Base-by-base conservation (phyloP, 2,329 filamentous ascomycete species). In the Fonsecaea pedrosoi region DNA sequence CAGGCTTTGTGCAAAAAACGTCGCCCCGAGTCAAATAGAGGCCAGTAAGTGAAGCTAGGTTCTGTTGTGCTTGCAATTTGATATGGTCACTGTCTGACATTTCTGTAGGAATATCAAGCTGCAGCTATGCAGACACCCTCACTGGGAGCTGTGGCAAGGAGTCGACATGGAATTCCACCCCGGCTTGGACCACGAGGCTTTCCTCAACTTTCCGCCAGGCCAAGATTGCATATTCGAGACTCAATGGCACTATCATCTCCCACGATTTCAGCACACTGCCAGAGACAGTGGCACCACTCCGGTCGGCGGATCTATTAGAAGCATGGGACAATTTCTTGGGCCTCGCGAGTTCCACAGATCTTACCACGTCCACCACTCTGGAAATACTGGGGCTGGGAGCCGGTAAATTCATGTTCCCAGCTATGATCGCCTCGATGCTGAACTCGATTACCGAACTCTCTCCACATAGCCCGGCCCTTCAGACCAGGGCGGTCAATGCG, bases 321-420 rank as follows among this genome's bases (percentile, higher is more conserved):
- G 42, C 42, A 21, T 48, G 42, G 42, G 42, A 48, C 42, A 48
- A 48, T 8, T 48, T 48, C 42, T 18, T 48, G 5, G 42, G 42
- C 10, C 42, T 48, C 10, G 42, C n/a, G 21, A 48, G 21, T 6
- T 6, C 15, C 42, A 48, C 42, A 21, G 42, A 48, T 18, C 42
- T 48, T 2, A 48, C 42, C 7, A 48, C 42, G 21, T 48, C 42
- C 5, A 48, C n/a, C n/a, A 48, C n/a, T 21, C 42, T 48, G 42
- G 42, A 48, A 48, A 48, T 48, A n/a, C 10, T 48, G n/a, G 42
- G 42, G n/a, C 10, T 48, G n/a, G 42, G 42, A 21, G 42, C 42
- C 21, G 42, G 42, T 6, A 48, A 48, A 21, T 48, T 48, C 42
- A 48, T 48, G 42, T 48, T 48, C n/a, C 42, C 42, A 48, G 42